These are phyloP conservation scores for Rubus idaeus DNA, from an alignment of 306 rosid species.

Conservation along the genomic window DNA sequence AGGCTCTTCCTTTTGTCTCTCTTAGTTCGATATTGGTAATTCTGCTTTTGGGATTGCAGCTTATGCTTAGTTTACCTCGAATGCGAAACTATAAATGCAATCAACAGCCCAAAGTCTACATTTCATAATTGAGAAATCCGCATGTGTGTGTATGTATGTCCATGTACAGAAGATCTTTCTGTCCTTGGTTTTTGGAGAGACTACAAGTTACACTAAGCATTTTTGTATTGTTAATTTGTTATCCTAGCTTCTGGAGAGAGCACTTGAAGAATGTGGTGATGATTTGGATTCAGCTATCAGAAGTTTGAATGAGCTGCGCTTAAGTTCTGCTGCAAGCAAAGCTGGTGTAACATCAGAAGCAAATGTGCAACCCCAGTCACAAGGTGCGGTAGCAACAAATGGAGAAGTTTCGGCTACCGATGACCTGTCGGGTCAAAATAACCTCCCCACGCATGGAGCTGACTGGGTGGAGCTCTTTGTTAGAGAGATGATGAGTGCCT, in stretches of 20 bases:
- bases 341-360: conserved; percentile 30
- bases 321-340: conserved; percentile 33
- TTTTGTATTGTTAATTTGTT: conserved; percentile 11
- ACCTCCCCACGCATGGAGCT: conserved; percentile 54
- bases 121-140: neutral
- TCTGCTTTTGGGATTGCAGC: too few species aligned
- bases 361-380: conserved; percentile 40
- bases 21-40: too few species aligned
- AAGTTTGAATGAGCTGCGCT: conserved; percentile 63
- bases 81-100: too few species aligned
- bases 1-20: too few species aligned
- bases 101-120: too few species aligned
- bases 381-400: conserved; percentile 37
- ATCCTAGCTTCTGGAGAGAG: conserved; percentile 62
- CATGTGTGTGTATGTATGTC: neutral
- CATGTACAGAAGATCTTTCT: too few species aligned
- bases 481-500: conserved; percentile 75
- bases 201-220: neutral
- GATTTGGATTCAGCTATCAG: conserved; percentile 77
- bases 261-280: conserved; percentile 71
- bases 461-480: conserved; percentile 89
- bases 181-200: too few species aligned
- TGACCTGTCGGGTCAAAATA: conserved; percentile 29
- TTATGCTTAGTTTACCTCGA: too few species aligned
- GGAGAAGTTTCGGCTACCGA: conserved; percentile 42